Base-by-base conservation (phyloP, 1,284 basidiomycete genomes). In the Blastosporella zonata region DNA sequence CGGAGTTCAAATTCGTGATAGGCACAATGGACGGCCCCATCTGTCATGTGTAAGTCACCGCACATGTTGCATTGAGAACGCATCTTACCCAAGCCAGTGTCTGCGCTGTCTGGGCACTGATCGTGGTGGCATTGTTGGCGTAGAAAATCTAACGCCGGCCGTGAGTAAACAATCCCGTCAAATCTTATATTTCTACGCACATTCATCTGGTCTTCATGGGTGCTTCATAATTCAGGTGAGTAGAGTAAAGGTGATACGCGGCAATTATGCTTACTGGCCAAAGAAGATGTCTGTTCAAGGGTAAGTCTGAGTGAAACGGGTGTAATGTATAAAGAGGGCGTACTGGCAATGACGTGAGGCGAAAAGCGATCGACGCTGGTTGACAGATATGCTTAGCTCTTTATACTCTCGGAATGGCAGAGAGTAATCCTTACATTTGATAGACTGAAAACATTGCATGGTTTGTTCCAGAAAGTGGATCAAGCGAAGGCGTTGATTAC, bases 201-300 rank as follows among this genome's bases (percentile, higher is more conserved):
- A n/a, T 80, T 82, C 47, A 88, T 63, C 64, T 89, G 78, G 62
- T 92, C 90, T 62, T 92, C 87, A 55, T 92, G 89, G 1, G 86
- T 85, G 62, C 66, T 67, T 37, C 37, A 33, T 2, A 6, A 25
- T 36, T 13, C 6, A 25, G 13, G 21, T 39, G 20, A 42, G n/a
- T 3, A 28, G 25, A 20, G n/a, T 18, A n/a, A 25, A 7, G n/a
- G n/a, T 15, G 15, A 17, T n/a, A 39, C 22, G 17, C 6, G n/a
- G 4, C 21, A 17, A 34, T 9, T 20, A 20, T 47, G 44, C 66
- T 57, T 41, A 67, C 66, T 92, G 90, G 1, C 89, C 89, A 59
- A 77, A 90, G 70, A 91, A 90, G 37, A 90, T 81, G 54, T 78
- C 83, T 85, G 48, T 22, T 18, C 25, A 33, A 50, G 6, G 27